Base-by-base conservation (phyloP, 306 rosid genomes). In the Sechiopsis laciniata region DNA sequence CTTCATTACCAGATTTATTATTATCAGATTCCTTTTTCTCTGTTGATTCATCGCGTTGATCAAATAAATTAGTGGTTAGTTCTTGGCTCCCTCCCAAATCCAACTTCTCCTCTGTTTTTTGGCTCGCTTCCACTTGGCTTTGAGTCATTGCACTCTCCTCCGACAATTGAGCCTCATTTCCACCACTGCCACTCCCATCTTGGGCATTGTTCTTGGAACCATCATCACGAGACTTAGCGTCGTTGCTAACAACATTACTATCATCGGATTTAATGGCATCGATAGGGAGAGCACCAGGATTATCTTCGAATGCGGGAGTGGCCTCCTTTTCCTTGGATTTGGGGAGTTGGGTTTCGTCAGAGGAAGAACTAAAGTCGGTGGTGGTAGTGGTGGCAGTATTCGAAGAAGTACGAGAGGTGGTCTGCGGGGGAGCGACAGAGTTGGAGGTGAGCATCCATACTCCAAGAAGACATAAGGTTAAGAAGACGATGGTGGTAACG, bases 261-360 rank as follows among this genome's bases (percentile, higher is more conserved):
- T 88, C 90, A 35, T 85, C 97, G 0, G 81, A 45, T 58, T 80
- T 87, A 8, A 91, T 82, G 69, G 92, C 92, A 54, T 91, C 99
- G 2, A 85, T 87, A 0, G 97, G 97, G 29, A 90, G 89, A 60
- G 89, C 85, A 24, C 92, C 89, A 0, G 95, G 90, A 71, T 85
- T 88, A 74, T 86, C 97, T 67, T 87, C 95, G 10, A 76, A 89
- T 0, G 79, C 75, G 7, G 84, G 42, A 2, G 72, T 40, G 7
- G 77, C 77, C 14, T 73, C 77, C 19, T 56, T 60, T 2, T 7
- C 76, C 2, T 37, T 37, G 1, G 19, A 52, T 62, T 77, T 78
- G 17, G 72, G 19, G 32, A 22, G 11, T 16, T 22, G 54, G 46
- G 55, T 73, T 56, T 65, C 79, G 0, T 45, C 83, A 0, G 62